Evolutionary conservation across 2,329 filamentous ascomycete species (phyloP).

Genomic region (Juglanconis sp.): DNA sequence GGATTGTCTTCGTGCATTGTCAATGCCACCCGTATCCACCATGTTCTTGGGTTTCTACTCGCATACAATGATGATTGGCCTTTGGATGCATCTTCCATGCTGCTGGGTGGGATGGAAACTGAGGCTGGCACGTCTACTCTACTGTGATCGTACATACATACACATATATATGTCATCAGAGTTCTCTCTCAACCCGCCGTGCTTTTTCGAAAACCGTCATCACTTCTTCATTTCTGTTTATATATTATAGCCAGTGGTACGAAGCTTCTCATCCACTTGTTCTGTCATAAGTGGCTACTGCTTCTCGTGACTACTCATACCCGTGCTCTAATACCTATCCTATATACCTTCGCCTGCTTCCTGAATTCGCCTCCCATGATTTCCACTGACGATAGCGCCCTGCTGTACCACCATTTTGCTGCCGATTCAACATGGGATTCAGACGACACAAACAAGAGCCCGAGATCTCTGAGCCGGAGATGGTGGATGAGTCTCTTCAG

Average conservation of each 20-base stretch:
- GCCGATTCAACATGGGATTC: conserved; percentile 17
- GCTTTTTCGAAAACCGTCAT: too few relatives aligned
- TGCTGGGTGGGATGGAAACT: not conserved
- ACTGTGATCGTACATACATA: too few relatives aligned
- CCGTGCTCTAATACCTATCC: not conserved
- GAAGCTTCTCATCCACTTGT: too few relatives aligned
- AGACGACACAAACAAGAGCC: conserved; percentile 7
- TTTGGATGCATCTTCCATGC: not conserved
- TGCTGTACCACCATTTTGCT: conserved; percentile 16
- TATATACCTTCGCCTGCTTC: not conserved
- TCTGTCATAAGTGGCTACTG: not conserved
- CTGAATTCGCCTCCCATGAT: conserved; percentile 8
- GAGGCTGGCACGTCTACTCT: not conserved
- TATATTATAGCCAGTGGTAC: too few relatives aligned
- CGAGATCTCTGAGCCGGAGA: not conserved
- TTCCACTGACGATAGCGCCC: conserved; percentile 14
- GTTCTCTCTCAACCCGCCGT: too few relatives aligned
- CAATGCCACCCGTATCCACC: not conserved
- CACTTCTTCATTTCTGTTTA: too few relatives aligned
- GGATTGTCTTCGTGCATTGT: not conserved
- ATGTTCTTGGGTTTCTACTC: not conserved
- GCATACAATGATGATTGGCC: not conserved
- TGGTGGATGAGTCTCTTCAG: conserved; percentile 20
- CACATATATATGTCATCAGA: too few relatives aligned
- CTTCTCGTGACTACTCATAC: not conserved